These are phyloP conservation scores for Clavaria fumosa DNA, from an alignment of 768 basidiomycete genomes.

Conservation along the genomic window DNA sequence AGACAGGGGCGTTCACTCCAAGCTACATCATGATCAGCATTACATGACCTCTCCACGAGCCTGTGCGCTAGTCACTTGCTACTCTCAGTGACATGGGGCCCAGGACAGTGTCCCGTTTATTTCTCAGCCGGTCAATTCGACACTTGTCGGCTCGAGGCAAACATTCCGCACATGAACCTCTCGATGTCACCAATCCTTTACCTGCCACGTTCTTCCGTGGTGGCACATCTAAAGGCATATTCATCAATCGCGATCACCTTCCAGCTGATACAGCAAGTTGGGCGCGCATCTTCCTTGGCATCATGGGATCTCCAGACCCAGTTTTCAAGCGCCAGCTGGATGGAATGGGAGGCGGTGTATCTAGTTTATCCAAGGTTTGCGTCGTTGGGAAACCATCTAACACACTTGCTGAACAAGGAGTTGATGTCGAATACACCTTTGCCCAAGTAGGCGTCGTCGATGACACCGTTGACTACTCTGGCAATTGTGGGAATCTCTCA, in stretches of 20 bases:
- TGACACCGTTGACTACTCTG: constrained; percentile 43
- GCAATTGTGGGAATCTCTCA: constrained; percentile 66
- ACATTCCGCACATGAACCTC: too few relatives aligned
- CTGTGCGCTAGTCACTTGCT: too few relatives aligned
- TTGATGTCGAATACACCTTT: constrained; percentile 61
- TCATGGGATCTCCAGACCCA: constrained; percentile 75
- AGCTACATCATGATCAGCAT: too few relatives aligned
- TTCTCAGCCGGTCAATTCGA: too few relatives aligned
- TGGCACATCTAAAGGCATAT: constrained; percentile 69
- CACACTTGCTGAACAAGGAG: constrained; percentile 25
- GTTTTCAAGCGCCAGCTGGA: constrained; percentile 55
- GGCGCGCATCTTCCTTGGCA: constrained; percentile 46
- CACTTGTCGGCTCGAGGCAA: too few relatives aligned
- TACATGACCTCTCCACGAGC: too few relatives aligned
- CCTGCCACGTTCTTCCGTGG: constrained; percentile 48
- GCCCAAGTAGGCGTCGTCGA: constrained; percentile 49
- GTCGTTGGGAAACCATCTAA: constrained; percentile 39
- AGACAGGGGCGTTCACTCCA: too few relatives aligned
- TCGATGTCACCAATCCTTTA: constrained; percentile 21
- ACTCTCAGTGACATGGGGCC: too few relatives aligned
- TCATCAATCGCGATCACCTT: constrained; percentile 37
- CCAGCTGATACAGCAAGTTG: constrained; percentile 36
- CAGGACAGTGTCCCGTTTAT: too few relatives aligned
- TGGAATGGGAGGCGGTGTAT: constrained; percentile 70
- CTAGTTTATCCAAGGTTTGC: constrained; percentile 60